Evolutionary conservation across 257 asterid species (phyloP), one percentile per base, ranked within the genome.

Genomic region (Thymus quinquecostatus): DNA sequence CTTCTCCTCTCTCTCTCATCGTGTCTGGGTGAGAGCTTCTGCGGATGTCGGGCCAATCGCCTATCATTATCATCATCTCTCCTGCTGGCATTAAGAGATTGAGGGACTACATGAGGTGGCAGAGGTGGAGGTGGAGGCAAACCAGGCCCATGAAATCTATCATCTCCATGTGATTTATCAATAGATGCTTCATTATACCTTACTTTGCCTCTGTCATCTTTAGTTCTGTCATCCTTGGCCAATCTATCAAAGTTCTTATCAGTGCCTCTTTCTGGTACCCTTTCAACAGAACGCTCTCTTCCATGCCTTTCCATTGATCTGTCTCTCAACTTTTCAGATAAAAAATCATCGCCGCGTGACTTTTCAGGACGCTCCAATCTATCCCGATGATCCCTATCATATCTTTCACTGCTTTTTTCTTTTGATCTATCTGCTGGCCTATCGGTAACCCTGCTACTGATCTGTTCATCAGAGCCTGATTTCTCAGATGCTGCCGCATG

Each of bases 71-170:
- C 99, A 34, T 95, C 99, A 21, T 89, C 98, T 79, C 94, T 86
- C 85, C 97, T 86, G 67, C 82, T 77, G 33, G 89, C 81, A 80
- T 62, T 83, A 61, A 95, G 73, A 51, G 98, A 92, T 66, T 89
- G 98, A 45, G 98, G 99, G 73, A 88, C 81, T 57, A 92, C 79
- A 56, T 95, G 92, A 65, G 97, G 98, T 30, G 97, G 96, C 76
- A 95, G 76, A 62, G 99, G 99, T 12, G 99, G 99, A 68, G 99
- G 99, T 14, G 99, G 99, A 47, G 98, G 99, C 80, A 95, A 83
- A 74, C 85, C 74, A 76, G 88, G 97, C 70, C 87, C 95, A 69
- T 85, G 93, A 72, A 86, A 82, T 75, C 92, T 89, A 29, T 95
- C 99, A 74, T 89, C 98, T 33, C 60, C 38, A 70, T 84, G 88